phyloP scores from a whole-genome alignment of 2,329 filamentous ascomycete genomes.

The Xylaria sp. region DNA sequence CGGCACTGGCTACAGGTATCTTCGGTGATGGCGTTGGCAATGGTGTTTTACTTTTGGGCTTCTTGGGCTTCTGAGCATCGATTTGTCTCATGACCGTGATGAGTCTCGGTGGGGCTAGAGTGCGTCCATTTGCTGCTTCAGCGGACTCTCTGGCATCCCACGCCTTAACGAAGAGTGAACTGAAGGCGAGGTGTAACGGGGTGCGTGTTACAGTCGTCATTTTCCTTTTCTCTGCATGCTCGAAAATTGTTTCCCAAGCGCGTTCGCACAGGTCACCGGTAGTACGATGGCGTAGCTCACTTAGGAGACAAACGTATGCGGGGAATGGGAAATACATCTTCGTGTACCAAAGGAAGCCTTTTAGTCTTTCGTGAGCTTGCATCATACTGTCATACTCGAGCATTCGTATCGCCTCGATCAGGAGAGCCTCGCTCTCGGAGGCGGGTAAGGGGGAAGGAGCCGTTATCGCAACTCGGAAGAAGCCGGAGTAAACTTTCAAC shows the following conservation, averaged over 20 bases:
- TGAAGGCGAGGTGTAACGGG: slow-evolving; percentile 68
- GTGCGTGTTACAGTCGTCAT: slow-evolving; percentile 61
- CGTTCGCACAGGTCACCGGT: slow-evolving; percentile 67
- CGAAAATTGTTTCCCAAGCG: slow-evolving; percentile 66
- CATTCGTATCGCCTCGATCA: slow-evolving; percentile 66
- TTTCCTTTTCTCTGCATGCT: slow-evolving; percentile 64
- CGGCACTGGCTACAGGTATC: slow-evolving; percentile 41
- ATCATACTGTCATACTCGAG: slow-evolving; percentile 69
- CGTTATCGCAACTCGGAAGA: slow-evolving; percentile 59
- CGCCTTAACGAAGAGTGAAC: slow-evolving; percentile 67
- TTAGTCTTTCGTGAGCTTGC: slow-evolving; percentile 61
- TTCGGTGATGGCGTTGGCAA: slow-evolving; percentile 46
- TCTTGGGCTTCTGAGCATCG: slow-evolving; percentile 49
- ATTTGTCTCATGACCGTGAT: slow-evolving; percentile 60
- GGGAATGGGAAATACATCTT: slow-evolving; percentile 69
- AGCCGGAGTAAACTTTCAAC: slow-evolving; percentile 64
- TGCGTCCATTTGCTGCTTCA: slow-evolving; percentile 56
- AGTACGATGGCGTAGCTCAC: slow-evolving; percentile 63
- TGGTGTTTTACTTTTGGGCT: slow-evolving; percentile 47
- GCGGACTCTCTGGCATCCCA: slow-evolving; percentile 68
- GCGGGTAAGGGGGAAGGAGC: slow-evolving; percentile 54
- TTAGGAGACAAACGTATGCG: slow-evolving; percentile 69
- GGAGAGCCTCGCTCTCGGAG: slow-evolving; percentile 62
- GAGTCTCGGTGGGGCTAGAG: slow-evolving; percentile 57
- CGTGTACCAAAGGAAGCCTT: slow-evolving; percentile 68